Evolutionary conservation across 2,329 filamentous ascomycete genomes (phyloP).

Genomic region (Fusarium fujikuroi): DNA sequence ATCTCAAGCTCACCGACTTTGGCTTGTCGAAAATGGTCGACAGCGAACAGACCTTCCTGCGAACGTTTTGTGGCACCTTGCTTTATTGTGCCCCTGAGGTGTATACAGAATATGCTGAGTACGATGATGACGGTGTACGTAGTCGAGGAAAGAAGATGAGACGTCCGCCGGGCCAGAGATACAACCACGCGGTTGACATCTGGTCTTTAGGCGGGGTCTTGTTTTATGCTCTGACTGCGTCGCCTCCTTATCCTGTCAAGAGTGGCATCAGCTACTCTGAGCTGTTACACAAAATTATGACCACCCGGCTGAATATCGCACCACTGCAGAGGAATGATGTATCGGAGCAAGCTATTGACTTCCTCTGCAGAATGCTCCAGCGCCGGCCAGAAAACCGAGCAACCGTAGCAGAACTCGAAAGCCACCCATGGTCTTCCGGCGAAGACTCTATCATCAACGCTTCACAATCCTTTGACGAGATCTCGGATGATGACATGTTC

Average conservation of each 20-base stretch:
- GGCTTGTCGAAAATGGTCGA: constrained; percentile 94
- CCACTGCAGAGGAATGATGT: constrained; percentile 69
- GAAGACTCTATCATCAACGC: constrained; percentile 45
- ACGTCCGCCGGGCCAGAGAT: constrained; percentile 70
- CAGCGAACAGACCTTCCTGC: constrained; percentile 89
- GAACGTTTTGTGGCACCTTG: constrained; percentile 95
- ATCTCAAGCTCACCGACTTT: constrained; percentile 95
- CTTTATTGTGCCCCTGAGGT: constrained; percentile 97
- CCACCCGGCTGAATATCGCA: constrained; percentile 71
- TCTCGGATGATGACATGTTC: constrained; percentile 69
- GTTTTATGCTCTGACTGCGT: constrained; percentile 83
- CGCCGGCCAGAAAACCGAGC: constrained; percentile 82
- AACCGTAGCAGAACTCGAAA: constrained; percentile 74
- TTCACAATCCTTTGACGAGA: constrained; percentile 68
- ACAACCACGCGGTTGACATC: constrained; percentile 92
- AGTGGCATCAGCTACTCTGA: constrained; percentile 80
- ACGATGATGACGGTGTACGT: constrained; percentile 76
- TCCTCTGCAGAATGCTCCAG: constrained; percentile 82
- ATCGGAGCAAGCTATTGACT: constrained; percentile 75
- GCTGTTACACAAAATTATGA: constrained; percentile 89
- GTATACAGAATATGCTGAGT: constrained; percentile 78
- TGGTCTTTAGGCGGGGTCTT: constrained; percentile 96
- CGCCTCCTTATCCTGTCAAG: constrained; percentile 83
- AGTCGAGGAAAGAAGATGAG: constrained; percentile 71
- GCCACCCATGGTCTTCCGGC: constrained; percentile 76